Conservation (phyloP, 2,329 filamentous ascomycete genomes). For the Grosmannia clavigera region DNA sequence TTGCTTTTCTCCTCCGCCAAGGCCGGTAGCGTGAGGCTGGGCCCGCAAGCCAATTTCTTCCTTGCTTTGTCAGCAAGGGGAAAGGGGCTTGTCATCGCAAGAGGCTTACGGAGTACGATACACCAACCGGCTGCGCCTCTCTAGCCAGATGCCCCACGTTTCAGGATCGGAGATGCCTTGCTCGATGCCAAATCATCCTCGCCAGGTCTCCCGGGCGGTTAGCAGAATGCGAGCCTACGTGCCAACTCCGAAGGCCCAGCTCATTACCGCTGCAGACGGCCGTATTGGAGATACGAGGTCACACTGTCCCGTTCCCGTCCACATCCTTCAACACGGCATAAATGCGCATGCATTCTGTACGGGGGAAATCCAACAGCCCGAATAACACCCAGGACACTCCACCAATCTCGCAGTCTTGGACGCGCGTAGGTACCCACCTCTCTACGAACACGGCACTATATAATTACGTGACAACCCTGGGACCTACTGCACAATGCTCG, state of each 20-base stretch:
- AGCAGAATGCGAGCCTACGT: neutral
- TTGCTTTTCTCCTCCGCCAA: conserved; percentile 2
- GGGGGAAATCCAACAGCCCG: neutral
- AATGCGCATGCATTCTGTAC: neutral
- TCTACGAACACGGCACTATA: neutral
- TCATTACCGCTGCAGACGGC: neutral
- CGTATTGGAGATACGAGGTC: neutral
- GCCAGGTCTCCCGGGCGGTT: neutral
- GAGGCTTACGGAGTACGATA: too few species aligned
- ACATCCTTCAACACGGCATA: too few species aligned
- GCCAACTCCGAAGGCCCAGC: neutral
- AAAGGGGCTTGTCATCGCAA: neutral
- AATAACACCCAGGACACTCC: too few species aligned
- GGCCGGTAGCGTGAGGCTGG: conserved; percentile 7
- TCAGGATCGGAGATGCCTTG: neutral
- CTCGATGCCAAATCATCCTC: neutral
- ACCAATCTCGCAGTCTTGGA: neutral
- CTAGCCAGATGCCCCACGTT: neutral
- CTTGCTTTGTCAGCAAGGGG: neutral
- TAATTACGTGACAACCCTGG: too few species aligned
- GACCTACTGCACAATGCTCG: too few species aligned
- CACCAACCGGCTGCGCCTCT: neutral
- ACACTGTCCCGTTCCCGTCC: too few species aligned
- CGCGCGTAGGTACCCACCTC: neutral
- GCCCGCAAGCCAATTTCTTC: neutral